Base-by-base conservation (phyloP, 768 basidiomycete species). In the Pulveroboletus sp. region DNA sequence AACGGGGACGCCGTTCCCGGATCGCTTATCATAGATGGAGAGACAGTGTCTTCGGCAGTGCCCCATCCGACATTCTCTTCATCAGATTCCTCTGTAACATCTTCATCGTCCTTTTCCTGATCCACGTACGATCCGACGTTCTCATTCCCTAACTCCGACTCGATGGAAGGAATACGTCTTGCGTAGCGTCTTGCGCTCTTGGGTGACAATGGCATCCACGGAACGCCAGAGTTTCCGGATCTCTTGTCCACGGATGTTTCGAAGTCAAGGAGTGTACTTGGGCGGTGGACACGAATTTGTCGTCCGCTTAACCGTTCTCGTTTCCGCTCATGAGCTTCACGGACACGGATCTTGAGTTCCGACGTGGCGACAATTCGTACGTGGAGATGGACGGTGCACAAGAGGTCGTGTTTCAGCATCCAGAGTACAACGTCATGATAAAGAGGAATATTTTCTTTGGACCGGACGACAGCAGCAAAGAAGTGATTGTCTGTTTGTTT, bases 361-460 rank as follows among this genome's bases (percentile, higher is more conserved):
- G 76, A 73, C 0, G 90, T 84, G 0, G 89, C 93, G 31, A 92
- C 79, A 35, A 98, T 75, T 25, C 94, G 84, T 45, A 95, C 82
- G 32, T 87, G 84, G 13, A 94, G 81, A 61, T 94, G 94, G 23
- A 93, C 75, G 16, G 90, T 87, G 44, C 90, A 78, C 16, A 97
- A 73, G 54, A 98, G 75, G 61, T 92, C 92, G 34, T 84, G 82
- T 62, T 88, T 88, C 32, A 97, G 75, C 75, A 98, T 81, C 95
- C 94, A 97, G 32, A 87, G 70, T 11, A 98, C 81, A 25, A 94
- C 88, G 23, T 91, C 82, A 54, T 86, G 79, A 66, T 89, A 95
- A 43, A 82, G 65, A 5, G 79, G 75, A 24, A 92, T 79, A 11
- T 77, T 71, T 33, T 86, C 84, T 59, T 85, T 84, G 19, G 76